Base-by-base conservation (phyloP, 2,329 filamentous ascomycete species). In the Cladophialophora exuberans region DNA sequence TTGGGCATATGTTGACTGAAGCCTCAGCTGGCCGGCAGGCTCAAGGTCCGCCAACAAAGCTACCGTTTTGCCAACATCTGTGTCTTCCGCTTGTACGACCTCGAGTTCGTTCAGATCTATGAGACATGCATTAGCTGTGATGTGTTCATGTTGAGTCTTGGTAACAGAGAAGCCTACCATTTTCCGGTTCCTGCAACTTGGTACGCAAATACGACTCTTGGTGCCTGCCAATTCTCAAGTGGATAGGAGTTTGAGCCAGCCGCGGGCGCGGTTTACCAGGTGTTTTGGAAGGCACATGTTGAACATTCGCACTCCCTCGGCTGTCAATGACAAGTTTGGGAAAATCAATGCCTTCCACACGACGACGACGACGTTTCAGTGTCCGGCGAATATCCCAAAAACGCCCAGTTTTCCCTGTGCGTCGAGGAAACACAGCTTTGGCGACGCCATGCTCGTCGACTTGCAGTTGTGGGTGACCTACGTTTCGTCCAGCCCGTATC, bases 141-240 rank as follows among this genome's bases (percentile, higher is more conserved):
- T 20, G 20, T 6, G 4, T 4, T 3, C 20, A 42, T n/a, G n/a
- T n/a, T n/a, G n/a, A n/a, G n/a, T n/a, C n/a, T n/a, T n/a, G 17
- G 6, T 18, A n/a, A 15, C 17, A 18, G 36, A n/a, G 45, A 13
- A 5, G 2, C 35, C 23, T 26, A 49, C 46, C 54, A 53, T 44
- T 36, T 35, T 53, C 36, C 15, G 22, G 33, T 2, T 53, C 49
- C 17, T 26, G 22, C 2, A 49, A 33, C 11, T 39, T 28, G 10
- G 54, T 53, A 2, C 49, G 54, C 39, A 43, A 43, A 45, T 49
- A 53, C 43, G 49, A 57, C 23, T 57, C 54, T 17, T 20, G n/a
- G 28, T 49, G 20, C 22, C 18, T 20, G 2, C 44, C 48, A 15
- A 57, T 30, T 38, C 48, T 39, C 43, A 53, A 9, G 15, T 53